Evolutionary conservation across 257 asterid species (phyloP), one percentile per base, ranked within the genome.

Genomic region (Solanum megistacrolobum): DNA sequence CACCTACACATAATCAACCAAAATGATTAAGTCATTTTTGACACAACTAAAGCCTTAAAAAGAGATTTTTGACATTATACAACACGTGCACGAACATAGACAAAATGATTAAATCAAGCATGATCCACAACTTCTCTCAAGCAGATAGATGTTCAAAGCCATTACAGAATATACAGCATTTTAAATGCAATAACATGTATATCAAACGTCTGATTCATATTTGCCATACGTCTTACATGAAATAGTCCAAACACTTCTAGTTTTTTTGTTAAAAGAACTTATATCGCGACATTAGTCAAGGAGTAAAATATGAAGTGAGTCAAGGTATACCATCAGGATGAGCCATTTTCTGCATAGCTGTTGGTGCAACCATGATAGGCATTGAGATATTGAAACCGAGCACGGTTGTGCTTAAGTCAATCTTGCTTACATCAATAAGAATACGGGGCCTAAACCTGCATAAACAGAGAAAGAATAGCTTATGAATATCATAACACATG

Each of bases 351-450:
- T 95, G 99, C 88, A 96, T 62, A 87, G 99, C 98, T 78, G 98
- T 92, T 25, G 99, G 99, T 85, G 99, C 98, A 86, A 96, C 88
- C 99, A 96, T 94, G 95, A 96, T 95, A 20, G 99, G 99, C 99
- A 96, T 95, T 7, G 99, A 95, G 75, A 96, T 96, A 91, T 96
- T 95, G 94, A 93, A 95, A 81, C 98, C 99, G 87, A 96, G 87
- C 29, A 96, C 91, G 36, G 97, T 94, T 48, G 99, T 92, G 78
- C 87, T 71, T 92, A 95, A 81, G 91, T 96, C 98, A 90, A 96
- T 96, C 92, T 90, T 96, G 94, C 95, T 94, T 68, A 96, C 99
- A 87, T 96, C 99, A 89, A 96, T 96, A 36, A 96, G 95, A 89
- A 96, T 94, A 14, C 99, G 94, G 11, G 99, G 98, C 94, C 98